Base-by-base conservation (phyloP, 345 rosid species). In the Lepidium aucheri region DNA sequence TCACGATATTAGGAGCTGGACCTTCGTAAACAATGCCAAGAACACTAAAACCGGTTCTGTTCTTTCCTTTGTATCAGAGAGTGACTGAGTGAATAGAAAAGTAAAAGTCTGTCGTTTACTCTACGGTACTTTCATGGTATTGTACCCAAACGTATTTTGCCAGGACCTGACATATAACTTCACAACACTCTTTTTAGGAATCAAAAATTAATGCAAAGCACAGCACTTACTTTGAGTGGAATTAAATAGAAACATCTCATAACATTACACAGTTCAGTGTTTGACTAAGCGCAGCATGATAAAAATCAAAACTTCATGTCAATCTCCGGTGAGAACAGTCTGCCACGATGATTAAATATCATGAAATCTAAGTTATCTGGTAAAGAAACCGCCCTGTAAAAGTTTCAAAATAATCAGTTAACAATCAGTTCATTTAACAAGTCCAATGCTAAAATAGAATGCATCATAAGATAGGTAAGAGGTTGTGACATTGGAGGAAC, bases 291-390 rank as follows among this genome's bases (percentile, higher is more conserved):
- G 35, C 42, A 45, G 36, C 46, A 7, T 6, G 18, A 45, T 12
- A 2, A 52, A 42, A 52, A 36, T 72, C 78, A 86, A 60, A 50
- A 73, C 78, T 86, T 88, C 83, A 80, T 43, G 54, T 81, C 77
- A n/a, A 60, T 36, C 49, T 74, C 78, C 7, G 84, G 74, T 57
- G 83, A 65, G 55, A 81, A 81, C 11, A 72, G 75, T 44, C 75
- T 76, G 51, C 89, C 93, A 28, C 93, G 89, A 56, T 91, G 97
- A 70, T 88, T 86, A 79, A 90, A 90, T 64, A 87, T 87, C 90
- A 89, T 85, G 84, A 84, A 94, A 65, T 91, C 99, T 26, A 87
- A 55, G 77, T 84, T 94, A 43, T 77, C 88, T 13, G 99, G 88
- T 52, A 91, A 74, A 34, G 90, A 82, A n/a, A 88, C 96, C 39